A percentile compares a stretch with the other conserved stretches of the same genome.
Conservation (phyloP, 1,139 yeast genomes). For the Debaryomyces nepalensis region DNA sequence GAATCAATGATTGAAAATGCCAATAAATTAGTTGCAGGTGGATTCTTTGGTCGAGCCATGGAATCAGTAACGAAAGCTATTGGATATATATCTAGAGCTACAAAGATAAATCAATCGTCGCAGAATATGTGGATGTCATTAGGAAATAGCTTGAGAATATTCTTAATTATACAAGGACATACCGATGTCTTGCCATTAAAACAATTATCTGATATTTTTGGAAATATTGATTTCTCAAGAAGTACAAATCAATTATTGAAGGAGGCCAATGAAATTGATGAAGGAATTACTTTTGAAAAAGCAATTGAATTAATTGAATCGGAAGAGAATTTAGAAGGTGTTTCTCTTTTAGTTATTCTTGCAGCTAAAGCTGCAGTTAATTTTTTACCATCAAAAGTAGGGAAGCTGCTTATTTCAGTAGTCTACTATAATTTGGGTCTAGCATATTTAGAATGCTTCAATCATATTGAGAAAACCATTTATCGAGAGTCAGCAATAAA, state of each 20-base stretch:
- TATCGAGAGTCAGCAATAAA: constrained; percentile 56
- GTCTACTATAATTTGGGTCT: constrained; percentile 74
- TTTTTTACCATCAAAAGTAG: constrained; percentile 35
- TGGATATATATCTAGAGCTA: constrained; percentile 49
- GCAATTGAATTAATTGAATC: constrained; percentile 19
- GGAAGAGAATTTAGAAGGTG: constrained; percentile 25
- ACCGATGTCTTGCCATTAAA: constrained; percentile 50
- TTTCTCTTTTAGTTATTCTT: constrained; percentile 31
- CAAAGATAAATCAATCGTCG: constrained; percentile 38
- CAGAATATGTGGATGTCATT: constrained; percentile 60
- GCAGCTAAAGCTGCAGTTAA: constrained; percentile 34
- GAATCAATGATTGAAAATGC: constrained; percentile 64
- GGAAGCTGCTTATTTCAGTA: constrained; percentile 61
- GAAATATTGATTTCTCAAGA: constrained; percentile 17
- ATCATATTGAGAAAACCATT: constrained; percentile 31
- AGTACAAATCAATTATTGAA: not conserved
- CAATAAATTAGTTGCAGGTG: constrained; percentile 54
- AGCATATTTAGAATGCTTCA: constrained; percentile 57
- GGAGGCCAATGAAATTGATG: not conserved
- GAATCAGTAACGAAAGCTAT: constrained; percentile 52
- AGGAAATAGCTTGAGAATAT: constrained; percentile 54
- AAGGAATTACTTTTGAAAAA: not conserved
- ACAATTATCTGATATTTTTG: constrained; percentile 39
- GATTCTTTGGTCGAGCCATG: constrained; percentile 65
- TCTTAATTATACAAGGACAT: constrained; percentile 48